Base-by-base conservation (phyloP, 2,329 filamentous ascomycete species). In the Scytalidium lignicola region DNA sequence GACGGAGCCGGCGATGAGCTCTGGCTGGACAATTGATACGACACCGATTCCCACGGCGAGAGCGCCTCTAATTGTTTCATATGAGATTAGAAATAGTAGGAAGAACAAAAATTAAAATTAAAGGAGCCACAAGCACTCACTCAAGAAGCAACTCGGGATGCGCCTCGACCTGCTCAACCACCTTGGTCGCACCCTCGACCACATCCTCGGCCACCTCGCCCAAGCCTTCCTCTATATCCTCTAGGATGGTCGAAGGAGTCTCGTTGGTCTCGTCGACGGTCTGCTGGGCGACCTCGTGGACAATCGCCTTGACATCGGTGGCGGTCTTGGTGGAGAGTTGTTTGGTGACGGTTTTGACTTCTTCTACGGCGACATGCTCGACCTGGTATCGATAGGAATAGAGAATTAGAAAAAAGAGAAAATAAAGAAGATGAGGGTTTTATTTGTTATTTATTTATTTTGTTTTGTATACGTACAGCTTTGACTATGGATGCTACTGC, bases 81-180 rank as follows among this genome's bases (percentile, higher is more conserved):
- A 10, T 20, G 32, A 45, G 39, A 44, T 40, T 6, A 43, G 17
- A 20, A 26, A 26, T 44, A 29, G 41, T 12, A 20, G 23, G 26
- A 32, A 40, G 40, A 41, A 23, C 7, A 28, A 13, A 28, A 28
- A 28, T 28, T 13, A 28, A 13, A 28, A 7, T 28, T 28, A 3
- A 9, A 15, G 12, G 12, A 22, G 18, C 7, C 13, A 7, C 26
- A 7, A 28, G 32, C n/a, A 47, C 56, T 51, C 49, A 60, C 58
- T 60, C 57, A 10, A 55, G 57, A 32, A 60, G 50, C 19, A 60
- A 46, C 39, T 60, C 58, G 18, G 58, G 58, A 42, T 60, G 57
- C 20, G 52, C 47, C 42, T 60, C 48, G 21, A 60, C 51, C 4
- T 55, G 45, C 13, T 54, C 46, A 13, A 56, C 49, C 2, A 55